phyloP scores from a whole-genome alignment of 768 basidiomycete genomes.

The Mycena rosella region DNA sequence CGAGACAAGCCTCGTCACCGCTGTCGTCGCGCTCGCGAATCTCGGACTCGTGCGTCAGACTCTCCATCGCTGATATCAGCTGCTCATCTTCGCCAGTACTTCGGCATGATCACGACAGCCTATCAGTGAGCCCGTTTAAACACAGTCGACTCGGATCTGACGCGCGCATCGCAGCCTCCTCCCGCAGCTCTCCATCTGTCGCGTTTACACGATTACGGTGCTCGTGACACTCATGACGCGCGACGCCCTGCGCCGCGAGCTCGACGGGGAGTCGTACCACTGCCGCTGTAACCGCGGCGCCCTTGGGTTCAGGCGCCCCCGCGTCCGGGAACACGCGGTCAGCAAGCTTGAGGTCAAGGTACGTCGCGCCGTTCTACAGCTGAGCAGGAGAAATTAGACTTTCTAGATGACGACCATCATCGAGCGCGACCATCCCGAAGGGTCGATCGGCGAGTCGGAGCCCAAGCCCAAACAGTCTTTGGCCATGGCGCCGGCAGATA shows the following conservation, averaged over 20 bases:
- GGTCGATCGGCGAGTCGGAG: not conserved
- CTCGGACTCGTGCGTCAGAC: conserved; percentile 4
- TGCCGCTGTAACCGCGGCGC: not conserved
- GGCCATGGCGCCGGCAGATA: not conserved
- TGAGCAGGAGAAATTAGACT: no score
- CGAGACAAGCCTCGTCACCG: conserved; percentile 4
- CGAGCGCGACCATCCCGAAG: conserved; percentile 1
- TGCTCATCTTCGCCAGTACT: conserved; percentile 8
- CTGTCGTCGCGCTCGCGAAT: not conserved
- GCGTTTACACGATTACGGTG: conserved; percentile 31
- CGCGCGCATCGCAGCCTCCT: conserved; percentile 10
- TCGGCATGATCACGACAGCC: not conserved
- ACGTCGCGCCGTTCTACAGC: not conserved
- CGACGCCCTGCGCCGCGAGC: not conserved
- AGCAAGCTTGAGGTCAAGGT: conserved; percentile 20
- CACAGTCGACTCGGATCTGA: not conserved
- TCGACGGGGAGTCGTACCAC: not conserved
- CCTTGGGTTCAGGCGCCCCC: not conserved
- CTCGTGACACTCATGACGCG: conserved; percentile 27
- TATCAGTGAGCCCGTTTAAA: conserved; percentile 8
- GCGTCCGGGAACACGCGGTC: not conserved
- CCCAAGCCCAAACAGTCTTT: not conserved
- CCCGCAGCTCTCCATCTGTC: conserved; percentile 28
- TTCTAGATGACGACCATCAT: conserved; percentile 11
- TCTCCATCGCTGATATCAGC: not conserved